Percentiles rank a stretch among this genome's conserved stretches.
Conservation (phyloP, 257 asterid genomes). For the Buddleja alternifolia region DNA sequence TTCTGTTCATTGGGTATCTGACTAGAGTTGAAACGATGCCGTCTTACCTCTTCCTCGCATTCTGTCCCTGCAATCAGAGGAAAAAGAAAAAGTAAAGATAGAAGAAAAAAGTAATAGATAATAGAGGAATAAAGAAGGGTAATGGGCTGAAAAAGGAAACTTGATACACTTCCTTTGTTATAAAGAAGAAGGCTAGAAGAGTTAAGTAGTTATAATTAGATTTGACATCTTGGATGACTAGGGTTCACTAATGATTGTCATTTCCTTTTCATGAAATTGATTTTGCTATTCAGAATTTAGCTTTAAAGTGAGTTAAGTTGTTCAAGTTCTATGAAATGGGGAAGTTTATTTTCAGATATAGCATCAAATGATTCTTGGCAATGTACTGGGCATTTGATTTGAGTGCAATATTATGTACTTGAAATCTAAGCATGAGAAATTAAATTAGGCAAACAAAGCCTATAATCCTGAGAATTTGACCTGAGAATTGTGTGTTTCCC, state of each 20-base stretch:
- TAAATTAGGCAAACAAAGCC: slow-evolving; percentile 4
- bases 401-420: slow-evolving; percentile 3
- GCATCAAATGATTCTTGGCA: slow-evolving; percentile 9
- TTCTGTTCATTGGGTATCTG: slow-evolving; percentile 17
- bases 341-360: slow-evolving; percentile 19
- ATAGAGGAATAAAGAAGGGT: slow-evolving; percentile 11
- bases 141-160: background rate
- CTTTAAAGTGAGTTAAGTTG: slow-evolving; percentile 6
- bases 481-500: slow-evolving; percentile 1
- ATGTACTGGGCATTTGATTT: background rate
- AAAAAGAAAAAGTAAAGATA: background rate
- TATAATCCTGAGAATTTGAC: slow-evolving; percentile 15
- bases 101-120: background rate
- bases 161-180: background rate
- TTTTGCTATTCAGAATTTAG: slow-evolving; percentile 19
- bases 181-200: background rate
- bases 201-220: background rate
- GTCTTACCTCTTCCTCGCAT: background rate
- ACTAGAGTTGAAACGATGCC: background rate
- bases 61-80: background rate
- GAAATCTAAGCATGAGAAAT: background rate
- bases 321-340: background rate
- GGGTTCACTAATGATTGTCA: background rate
- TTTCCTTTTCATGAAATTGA: background rate
- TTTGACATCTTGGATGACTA: background rate